Percentiles rank a stretch among this genome's conserved stretches.
Evolutionary conservation across 2,329 filamentous ascomycete genomes (phyloP).

Genomic region (Aspergillus bombycis): DNA sequence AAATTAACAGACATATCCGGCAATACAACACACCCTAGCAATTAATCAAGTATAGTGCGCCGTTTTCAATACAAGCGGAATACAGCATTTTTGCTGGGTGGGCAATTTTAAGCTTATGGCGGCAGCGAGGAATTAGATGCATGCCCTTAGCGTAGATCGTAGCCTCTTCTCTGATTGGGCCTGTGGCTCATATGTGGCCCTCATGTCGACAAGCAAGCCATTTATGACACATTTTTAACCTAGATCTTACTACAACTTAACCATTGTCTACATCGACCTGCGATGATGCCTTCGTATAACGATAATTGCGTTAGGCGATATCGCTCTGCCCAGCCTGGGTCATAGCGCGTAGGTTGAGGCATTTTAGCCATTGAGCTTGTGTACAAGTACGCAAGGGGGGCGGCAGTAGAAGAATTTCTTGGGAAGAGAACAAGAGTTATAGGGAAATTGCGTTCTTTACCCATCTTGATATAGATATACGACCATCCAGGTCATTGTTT

Average conservation of each 20-base stretch:
- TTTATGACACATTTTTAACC: background rate
- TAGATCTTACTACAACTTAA: background rate
- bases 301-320: background rate
- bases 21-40: background rate
- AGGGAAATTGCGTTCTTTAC: too few relatives aligned
- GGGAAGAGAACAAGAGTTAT: too few relatives aligned
- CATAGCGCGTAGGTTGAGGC: too few relatives aligned
- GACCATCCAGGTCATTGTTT: too few relatives aligned
- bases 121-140: background rate
- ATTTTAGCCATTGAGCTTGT: too few relatives aligned
- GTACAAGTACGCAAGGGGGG: too few relatives aligned
- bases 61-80: rapidly evolving
- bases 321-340: background rate
- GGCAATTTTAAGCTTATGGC: background rate
- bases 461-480: too few relatives aligned
- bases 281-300: background rate
- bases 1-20: too few relatives aligned
- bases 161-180: background rate
- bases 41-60: rapidly evolving
- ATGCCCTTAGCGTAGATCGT: background rate
- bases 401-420: too few relatives aligned
- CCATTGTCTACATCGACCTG: background rate
- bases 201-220: background rate
- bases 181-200: background rate
- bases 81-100: background rate